Percentiles rank a stretch among this genome's conserved stretches.
phyloP scores from a whole-genome alignment of 148 eudicot species.

The Silene conica region DNA sequence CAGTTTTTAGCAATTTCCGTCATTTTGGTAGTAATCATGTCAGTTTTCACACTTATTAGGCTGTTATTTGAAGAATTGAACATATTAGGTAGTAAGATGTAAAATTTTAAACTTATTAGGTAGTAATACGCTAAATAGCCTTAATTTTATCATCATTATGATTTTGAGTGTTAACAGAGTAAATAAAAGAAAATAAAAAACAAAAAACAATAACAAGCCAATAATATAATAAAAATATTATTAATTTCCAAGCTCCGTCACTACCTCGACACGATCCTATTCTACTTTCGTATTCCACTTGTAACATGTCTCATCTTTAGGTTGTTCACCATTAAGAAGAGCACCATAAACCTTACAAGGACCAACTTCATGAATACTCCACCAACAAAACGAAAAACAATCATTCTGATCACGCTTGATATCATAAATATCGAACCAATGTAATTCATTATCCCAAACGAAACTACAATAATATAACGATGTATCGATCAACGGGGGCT shows the following conservation, averaged over 20 bases:
- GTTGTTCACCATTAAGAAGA: background rate
- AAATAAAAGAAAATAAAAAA: no score
- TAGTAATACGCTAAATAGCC: no score
- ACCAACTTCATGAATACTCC: conserved; percentile 11
- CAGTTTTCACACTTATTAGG: no score
- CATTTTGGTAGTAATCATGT: no score
- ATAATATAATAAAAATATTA: no score
- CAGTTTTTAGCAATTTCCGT: no score
- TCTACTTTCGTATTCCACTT: background rate
- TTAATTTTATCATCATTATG: no score
- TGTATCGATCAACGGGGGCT: background rate
- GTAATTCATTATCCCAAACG: background rate
- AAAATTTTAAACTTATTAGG: no score
- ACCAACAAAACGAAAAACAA: background rate
- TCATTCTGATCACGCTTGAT: background rate
- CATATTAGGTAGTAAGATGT: no score
- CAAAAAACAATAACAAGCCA: background rate
- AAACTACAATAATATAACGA: conserved; percentile 6
- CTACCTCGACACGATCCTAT: background rate
- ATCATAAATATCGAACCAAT: conserved; percentile 11
- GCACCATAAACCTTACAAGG: conserved; percentile 16
- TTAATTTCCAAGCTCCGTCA: background rate
- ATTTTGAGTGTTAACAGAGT: no score
- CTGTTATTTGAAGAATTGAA: no score
- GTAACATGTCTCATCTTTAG: background rate